A percentile compares a stretch with the other conserved stretches of the same genome.
Conservation (phyloP, 2,329 filamentous ascomycete species). For the Colletotrichum sp. region DNA sequence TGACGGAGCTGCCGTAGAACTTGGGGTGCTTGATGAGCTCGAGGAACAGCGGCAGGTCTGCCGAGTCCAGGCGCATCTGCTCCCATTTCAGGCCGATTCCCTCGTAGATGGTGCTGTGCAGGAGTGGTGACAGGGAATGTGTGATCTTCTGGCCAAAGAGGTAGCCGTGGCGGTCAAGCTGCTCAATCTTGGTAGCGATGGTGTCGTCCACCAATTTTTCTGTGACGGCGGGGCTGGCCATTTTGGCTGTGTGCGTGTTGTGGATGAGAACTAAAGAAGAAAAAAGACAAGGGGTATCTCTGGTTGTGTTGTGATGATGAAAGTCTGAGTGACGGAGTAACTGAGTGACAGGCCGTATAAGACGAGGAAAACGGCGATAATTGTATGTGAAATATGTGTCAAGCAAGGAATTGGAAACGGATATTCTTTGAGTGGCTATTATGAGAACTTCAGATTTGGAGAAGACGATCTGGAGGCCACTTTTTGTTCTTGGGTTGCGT, state of each 20-base stretch:
- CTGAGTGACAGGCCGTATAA: not conserved
- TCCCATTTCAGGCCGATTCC: slow-evolving; percentile 55
- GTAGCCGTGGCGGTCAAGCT: slow-evolving; percentile 53
- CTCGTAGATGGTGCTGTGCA: slow-evolving; percentile 60
- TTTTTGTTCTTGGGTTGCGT: not conserved
- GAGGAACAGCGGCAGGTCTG: slow-evolving; percentile 53
- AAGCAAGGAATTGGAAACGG: not conserved
- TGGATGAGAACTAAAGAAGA: not conserved
- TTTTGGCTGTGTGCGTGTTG: not conserved
- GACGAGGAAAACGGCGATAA: not conserved
- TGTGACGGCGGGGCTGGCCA: not conserved
- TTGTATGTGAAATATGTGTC: not conserved
- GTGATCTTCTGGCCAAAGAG: slow-evolving; percentile 63
- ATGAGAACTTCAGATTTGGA: not conserved
- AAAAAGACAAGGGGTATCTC: not conserved
- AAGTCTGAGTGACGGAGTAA: not conserved
- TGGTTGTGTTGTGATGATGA: not conserved
- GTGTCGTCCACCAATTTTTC: slow-evolving; percentile 10
- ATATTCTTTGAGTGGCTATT: not conserved
- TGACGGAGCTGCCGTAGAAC: slow-evolving; percentile 76
- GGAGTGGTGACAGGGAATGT: slow-evolving; percentile 59
- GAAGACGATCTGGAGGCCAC: not conserved
- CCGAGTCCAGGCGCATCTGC: slow-evolving; percentile 58
- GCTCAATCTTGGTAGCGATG: slow-evolving; percentile 19
- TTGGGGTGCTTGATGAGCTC: slow-evolving; percentile 58